These are phyloP conservation scores for Didymella lethalis DNA, from an alignment of 2,329 filamentous ascomycete genomes.

Conservation along the genomic window DNA sequence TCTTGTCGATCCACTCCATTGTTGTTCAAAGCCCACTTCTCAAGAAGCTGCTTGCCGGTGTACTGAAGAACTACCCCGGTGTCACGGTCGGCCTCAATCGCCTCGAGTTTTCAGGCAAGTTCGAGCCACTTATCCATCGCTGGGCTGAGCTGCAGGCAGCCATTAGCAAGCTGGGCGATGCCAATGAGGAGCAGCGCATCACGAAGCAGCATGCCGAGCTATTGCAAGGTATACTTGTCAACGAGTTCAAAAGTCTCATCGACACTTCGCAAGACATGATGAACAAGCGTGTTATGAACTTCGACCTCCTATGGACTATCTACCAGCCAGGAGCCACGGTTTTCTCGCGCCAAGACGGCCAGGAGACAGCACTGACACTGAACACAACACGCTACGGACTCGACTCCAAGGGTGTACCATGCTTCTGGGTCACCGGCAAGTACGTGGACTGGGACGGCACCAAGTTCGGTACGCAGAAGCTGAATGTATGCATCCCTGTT, in stretches of 20 bases:
- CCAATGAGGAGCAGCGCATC: slow-evolving; percentile 25
- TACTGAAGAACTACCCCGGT: slow-evolving; percentile 67
- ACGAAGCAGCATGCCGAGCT: slow-evolving; percentile 48
- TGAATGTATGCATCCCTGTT: slow-evolving; percentile 32
- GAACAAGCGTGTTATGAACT: slow-evolving; percentile 48
- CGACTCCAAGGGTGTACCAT: slow-evolving; percentile 20
- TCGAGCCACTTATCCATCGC: slow-evolving; percentile 70
- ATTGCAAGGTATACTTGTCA: slow-evolving; percentile 46
- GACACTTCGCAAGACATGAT: slow-evolving; percentile 50
- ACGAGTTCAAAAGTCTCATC: slow-evolving; percentile 52
- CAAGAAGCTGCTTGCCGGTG: slow-evolving; percentile 63
- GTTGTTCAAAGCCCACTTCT: slow-evolving; percentile 69
- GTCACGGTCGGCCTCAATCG: slow-evolving; percentile 67
- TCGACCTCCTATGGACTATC: slow-evolving; percentile 54
- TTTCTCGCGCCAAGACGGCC: slow-evolving; percentile 33
- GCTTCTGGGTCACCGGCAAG: slow-evolving; percentile 35
- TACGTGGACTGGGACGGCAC: slow-evolving; percentile 46
- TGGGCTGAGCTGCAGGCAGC: slow-evolving; percentile 56
- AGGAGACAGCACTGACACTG: slow-evolving; percentile 21
- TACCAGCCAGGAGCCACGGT: slow-evolving; percentile 48
- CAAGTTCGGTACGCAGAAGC: slow-evolving; percentile 35
- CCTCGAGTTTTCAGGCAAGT: slow-evolving; percentile 67
- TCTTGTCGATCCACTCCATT: slow-evolving; percentile 68
- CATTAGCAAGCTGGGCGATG: slow-evolving; percentile 16
- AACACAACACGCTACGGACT: slow-evolving; percentile 31